Evolutionary conservation across 345 rosid species (phyloP).

Genomic region (Brassica cretica): DNA sequence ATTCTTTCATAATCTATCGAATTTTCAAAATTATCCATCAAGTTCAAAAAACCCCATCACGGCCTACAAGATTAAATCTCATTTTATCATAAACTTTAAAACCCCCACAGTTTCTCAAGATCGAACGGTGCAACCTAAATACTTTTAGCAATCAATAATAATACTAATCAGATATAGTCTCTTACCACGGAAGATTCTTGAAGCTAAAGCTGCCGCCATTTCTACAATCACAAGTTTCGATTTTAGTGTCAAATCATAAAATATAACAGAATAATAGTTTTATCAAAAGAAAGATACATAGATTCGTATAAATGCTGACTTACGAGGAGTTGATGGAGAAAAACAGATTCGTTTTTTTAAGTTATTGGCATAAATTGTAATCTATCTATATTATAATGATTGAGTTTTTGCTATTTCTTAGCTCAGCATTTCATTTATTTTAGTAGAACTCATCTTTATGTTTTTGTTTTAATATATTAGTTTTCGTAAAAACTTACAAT

Average conservation of each 20-base stretch:
- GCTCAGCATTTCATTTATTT: too few relatives aligned
- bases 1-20: not conserved
- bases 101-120: not conserved
- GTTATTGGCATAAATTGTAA: too few relatives aligned
- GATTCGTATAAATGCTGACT: not conserved
- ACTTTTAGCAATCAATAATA: too few relatives aligned
- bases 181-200: conserved; percentile 36
- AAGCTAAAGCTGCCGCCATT: conserved; percentile 40
- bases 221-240: conserved; percentile 3
- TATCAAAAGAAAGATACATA: not conserved
- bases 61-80: not conserved
- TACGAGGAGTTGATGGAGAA: conserved; percentile 2
- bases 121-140: not conserved
- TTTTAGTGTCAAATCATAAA: not conserved
- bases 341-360: not conserved
- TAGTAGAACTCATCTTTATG: too few relatives aligned
- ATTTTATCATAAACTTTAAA: not conserved
- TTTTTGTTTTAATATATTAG: too few relatives aligned
- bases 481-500: too few relatives aligned
- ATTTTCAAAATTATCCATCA: not conserved
- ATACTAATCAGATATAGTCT: not conserved
- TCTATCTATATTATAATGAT: too few relatives aligned
- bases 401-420: too few relatives aligned
- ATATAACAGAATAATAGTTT: not conserved
- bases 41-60: conserved; percentile 8